Conservation (phyloP, 352 stramenopile species). For the Globisporangium sylvaticum region DNA sequence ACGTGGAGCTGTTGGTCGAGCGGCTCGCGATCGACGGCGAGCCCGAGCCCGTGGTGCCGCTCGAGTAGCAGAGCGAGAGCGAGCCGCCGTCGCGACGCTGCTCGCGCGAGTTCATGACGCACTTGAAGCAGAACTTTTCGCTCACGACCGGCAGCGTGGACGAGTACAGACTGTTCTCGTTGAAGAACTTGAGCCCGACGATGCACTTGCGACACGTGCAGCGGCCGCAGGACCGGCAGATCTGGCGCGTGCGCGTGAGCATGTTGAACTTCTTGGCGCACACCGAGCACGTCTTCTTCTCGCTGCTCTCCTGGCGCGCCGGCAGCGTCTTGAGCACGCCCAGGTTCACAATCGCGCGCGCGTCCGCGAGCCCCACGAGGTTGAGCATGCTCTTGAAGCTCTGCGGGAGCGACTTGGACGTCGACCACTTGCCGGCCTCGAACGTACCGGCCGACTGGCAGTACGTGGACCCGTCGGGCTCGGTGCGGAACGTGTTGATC, state of each 20-base stretch:
- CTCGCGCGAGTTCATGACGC: conserved; percentile 18
- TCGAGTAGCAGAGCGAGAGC: conserved; percentile 1
- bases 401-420: not conserved
- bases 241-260: conserved; percentile 17
- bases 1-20: conserved; percentile 4
- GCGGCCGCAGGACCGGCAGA: conserved; percentile 16
- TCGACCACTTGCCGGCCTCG: not conserved
- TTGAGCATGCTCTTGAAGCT: conserved; percentile 7
- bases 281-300: conserved; percentile 20
- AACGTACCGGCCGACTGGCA: conserved; percentile 12
- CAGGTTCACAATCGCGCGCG: conserved; percentile 12
- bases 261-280: conserved; percentile 28
- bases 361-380: conserved; percentile 11
- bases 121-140: conserved; percentile 21
- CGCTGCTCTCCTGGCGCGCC: not conserved
- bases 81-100: not conserved
- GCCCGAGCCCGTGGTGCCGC: not conserved
- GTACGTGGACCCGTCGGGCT: not conserved
- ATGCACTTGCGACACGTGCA: conserved; percentile 21
- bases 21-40: not conserved
- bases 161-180: conserved; percentile 8
- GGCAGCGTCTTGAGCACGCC: conserved; percentile 11
- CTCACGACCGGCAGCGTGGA: conserved; percentile 8
- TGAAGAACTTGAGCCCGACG: conserved; percentile 19
- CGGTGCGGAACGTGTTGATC: conserved; percentile 15